These are phyloP conservation scores for Xylariaceae sp. DNA, from an alignment of 2,329 filamentous ascomycete genomes.

Conservation along the genomic window DNA sequence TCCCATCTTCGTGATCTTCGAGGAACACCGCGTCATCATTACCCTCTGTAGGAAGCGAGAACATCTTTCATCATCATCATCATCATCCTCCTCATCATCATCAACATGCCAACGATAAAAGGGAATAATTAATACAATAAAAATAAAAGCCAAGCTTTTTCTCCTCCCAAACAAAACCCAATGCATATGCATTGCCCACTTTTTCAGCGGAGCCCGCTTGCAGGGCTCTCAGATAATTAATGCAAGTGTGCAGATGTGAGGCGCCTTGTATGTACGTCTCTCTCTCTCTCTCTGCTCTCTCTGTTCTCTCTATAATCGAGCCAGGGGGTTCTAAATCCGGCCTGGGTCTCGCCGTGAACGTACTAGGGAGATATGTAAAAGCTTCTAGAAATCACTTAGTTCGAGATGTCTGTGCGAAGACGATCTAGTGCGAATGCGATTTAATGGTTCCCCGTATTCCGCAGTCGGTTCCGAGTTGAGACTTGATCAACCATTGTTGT, in stretches of 20 bases:
- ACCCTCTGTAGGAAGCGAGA: not conserved
- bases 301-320: no score
- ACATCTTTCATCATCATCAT: not conserved
- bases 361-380: not conserved
- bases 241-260: slow-evolving; percentile 9
- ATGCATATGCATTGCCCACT: slow-evolving; percentile 16
- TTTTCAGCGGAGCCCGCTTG: slow-evolving; percentile 7
- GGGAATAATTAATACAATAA: not conserved
- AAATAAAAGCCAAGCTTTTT: slow-evolving; percentile 12
- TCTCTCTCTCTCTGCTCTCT: not conserved
- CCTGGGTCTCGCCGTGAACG: no score
- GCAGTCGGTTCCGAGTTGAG: slow-evolving; percentile 14
- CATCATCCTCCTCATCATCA: not conserved
- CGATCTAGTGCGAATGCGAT: no score
- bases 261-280: slow-evolving; percentile 1
- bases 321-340: no score
- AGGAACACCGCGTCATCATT: not conserved
- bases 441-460: not conserved
- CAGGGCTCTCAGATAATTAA: slow-evolving; percentile 7
- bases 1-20: not conserved
- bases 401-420: not conserved
- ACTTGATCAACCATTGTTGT: not conserved
- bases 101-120: not conserved
- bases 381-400: slow-evolving; percentile 2
- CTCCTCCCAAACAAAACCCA: slow-evolving; percentile 7